These are phyloP conservation scores for Tylopilus sp. DNA, from an alignment of 768 basidiomycete genomes.

Conservation along the genomic window DNA sequence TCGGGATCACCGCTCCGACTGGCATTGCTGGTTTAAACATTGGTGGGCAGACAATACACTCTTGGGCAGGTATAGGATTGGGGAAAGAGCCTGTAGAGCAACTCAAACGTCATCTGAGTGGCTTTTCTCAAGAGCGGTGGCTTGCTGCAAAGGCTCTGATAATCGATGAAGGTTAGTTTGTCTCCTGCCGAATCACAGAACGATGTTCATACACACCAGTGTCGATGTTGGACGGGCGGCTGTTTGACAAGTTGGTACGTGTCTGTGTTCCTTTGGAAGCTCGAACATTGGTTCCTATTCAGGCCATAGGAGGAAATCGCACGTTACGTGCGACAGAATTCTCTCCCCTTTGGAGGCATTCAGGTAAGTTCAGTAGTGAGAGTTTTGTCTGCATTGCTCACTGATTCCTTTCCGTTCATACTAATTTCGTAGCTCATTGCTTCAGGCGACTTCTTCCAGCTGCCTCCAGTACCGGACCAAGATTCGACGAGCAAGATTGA, in stretches of 20 bases:
- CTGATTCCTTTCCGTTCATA: slow-evolving; percentile 8
- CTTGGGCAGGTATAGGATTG: slow-evolving; percentile 61
- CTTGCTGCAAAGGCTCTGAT: slow-evolving; percentile 48
- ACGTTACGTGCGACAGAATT: slow-evolving; percentile 37
- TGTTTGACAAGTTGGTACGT: slow-evolving; percentile 69
- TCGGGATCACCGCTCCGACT: slow-evolving; percentile 66
- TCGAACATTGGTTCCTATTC: neutral
- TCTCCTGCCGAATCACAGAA: neutral
- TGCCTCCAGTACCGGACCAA: slow-evolving; percentile 63
- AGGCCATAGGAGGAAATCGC: slow-evolving; percentile 36
- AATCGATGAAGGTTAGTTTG: slow-evolving; percentile 66
- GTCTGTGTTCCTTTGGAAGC: slow-evolving; percentile 33
- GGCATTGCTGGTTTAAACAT: slow-evolving; percentile 70
- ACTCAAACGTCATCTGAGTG: slow-evolving; percentile 37
- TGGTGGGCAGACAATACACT: slow-evolving; percentile 64
- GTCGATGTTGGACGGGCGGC: slow-evolving; percentile 69
- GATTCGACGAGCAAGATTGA: slow-evolving; percentile 48
- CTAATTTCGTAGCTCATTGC: slow-evolving; percentile 67
- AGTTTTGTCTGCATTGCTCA: neutral
- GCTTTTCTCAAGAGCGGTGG: slow-evolving; percentile 45
- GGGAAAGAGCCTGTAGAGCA: slow-evolving; percentile 47
- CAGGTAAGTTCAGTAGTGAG: slow-evolving; percentile 37
- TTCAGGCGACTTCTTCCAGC: slow-evolving; percentile 79
- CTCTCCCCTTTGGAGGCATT: slow-evolving; percentile 62
- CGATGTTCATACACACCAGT: slow-evolving; percentile 36